Percentiles rank a stretch among this genome's conserved stretches.
Evolutionary conservation across 2,329 filamentous ascomycete genomes (phyloP).

Genomic region (Neonectria magnoliae): DNA sequence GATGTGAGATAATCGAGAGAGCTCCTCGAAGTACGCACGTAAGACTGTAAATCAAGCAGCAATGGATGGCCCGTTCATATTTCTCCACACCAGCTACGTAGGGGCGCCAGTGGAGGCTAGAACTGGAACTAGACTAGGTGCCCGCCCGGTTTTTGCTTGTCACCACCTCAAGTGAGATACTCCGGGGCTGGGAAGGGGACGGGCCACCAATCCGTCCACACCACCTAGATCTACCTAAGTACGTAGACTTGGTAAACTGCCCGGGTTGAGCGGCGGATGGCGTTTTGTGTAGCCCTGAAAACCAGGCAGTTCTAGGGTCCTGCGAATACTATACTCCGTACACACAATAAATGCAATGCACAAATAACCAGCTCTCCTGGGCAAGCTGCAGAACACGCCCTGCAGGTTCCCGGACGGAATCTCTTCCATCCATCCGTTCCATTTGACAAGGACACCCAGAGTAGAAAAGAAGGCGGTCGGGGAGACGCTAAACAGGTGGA

Average conservation of each 20-base stretch:
- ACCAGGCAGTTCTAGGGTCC: neutral
- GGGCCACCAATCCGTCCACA: slow-evolving; percentile 13
- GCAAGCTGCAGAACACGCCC: slow-evolving; percentile 1
- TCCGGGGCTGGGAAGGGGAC: slow-evolving; percentile 16
- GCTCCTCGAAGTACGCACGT: slow-evolving; percentile 2
- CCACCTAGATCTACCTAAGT: neutral
- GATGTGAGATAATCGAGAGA: slow-evolving; percentile 18
- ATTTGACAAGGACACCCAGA: slow-evolving; percentile 7
- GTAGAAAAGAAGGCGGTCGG: slow-evolving; percentile 27
- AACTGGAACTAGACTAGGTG: neutral
- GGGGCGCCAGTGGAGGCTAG: neutral
- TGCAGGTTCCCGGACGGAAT: slow-evolving; percentile 12
- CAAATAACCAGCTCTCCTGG: neutral
- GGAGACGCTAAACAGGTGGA: slow-evolving; percentile 17
- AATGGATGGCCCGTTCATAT: slow-evolving; percentile 2
- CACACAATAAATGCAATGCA: neutral
- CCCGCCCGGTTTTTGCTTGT: neutral
- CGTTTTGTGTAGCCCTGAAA: neutral
- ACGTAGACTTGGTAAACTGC: neutral
- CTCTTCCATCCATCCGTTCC: neutral
- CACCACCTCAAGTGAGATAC: neutral
- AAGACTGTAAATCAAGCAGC: neutral
- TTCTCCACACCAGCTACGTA: slow-evolving; percentile 4
- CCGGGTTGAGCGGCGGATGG: neutral
- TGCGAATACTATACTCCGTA: slow-evolving; percentile 2